Base-by-base conservation (phyloP, 2,329 filamentous ascomycete genomes). In the Aspergillus brunneoviolaceus region DNA sequence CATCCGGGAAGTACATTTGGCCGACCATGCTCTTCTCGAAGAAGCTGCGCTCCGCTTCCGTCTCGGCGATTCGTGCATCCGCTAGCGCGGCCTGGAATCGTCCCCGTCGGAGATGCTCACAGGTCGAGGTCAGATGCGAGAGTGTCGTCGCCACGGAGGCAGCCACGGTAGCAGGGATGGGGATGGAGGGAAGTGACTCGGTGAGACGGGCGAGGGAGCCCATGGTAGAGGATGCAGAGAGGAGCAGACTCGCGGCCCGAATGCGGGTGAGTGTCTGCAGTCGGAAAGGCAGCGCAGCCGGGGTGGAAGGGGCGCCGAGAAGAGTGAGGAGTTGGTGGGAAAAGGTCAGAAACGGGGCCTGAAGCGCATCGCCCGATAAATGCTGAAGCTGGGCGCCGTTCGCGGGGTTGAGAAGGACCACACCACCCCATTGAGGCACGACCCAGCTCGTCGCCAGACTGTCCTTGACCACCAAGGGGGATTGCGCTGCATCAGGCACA, bases 1-100 rank as follows among this genome's bases (percentile, higher is more conserved):
- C 95, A 71, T 99, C 95, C 0, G 95, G 95, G 75, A 99, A 99
- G 76, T 98, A 99, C 2, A 98, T 88, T 78, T 98, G 95, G 0
- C 93, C 95, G 12, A 99, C 95, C 95, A 99, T 99, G 71, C 91
- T 96, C 78, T 96, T 96, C 77, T 99, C 95, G 68, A 99, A 99
- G 77, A 99, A 99, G 0, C 94, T 94, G 62, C 89, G 87, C 74
- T 99, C 95, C 0, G 92, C 94, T 72, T 96, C 92, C 2, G 86
- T 85, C 76, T 97, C 93, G 5, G 95, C 95, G 51, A 92, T 86
- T 10, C 91, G 86, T 0, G 94, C 94, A 72, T 94, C 88, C 63
- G 88, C 85, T 45, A 99, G 79, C 0, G 92, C 93, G 6, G 77
- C 76, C 29, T 87, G 84, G 67, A 87, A 89, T 3, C 79, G 78